Evolutionary conservation across 2,329 filamentous ascomycete genomes (phyloP), one percentile per base, ranked within the genome.

Genomic region (Claviceps spartinae): DNA sequence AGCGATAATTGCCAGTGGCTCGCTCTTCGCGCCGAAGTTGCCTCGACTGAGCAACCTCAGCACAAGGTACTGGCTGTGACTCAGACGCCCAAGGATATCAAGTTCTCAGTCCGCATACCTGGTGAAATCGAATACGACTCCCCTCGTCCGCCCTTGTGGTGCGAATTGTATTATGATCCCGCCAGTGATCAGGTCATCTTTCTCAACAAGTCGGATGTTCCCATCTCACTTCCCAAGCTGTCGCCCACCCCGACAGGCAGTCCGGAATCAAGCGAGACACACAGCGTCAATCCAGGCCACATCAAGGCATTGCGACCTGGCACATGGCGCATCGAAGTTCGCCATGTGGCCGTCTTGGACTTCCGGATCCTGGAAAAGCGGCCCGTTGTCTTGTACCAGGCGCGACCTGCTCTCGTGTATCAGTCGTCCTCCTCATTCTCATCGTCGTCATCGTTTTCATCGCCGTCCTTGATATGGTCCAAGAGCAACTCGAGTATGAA

Each of bases 121-220:
- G 70, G 71, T 16, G 72, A 74, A 52, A 67, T 65, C 49, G 64
- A 67, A 42, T 68, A 73, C 53, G 68, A 69, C 45, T 66, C 63
- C 8, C 62, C 67, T 7, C 66, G 73, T 16, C 75, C 75, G 16
- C 70, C 73, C 4, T 58, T 81, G n/a, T 79, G 74, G 74, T 80
- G 76, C 61, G 76, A 80, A 61, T 66, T 81, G 38, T 81, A 79
- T 58, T 81, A 80, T 57, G 75, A 81, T 61, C 77, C 78, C 16
- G 67, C 72, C 55, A 79, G 77, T 64, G 77, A 81, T 61, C 74
- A 75, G 61, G 71, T 78, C 57, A 77, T 81, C 54, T 70, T 81
- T 26, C 62, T 73, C 49, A 81, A 80, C 62, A 71, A 69, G 53
- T 79, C 77, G 16, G 74, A 79, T 40, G 68, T 74, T 2, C 77